phyloP scores from a whole-genome alignment of 176 grass and related monocot genomes.

The maize (Zea mays) region Zm-B73-REFERENCE-NAM-5.0 NC_050097.1:219969501-219970000 shows the following conservation, averaged over 20 bases:
- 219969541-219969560: too few relatives aligned
- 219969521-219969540: too few relatives aligned
- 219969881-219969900: slow-evolving; percentile 48
- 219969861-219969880: slow-evolving; percentile 45
- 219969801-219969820: slow-evolving; percentile 53
- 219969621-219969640: too few relatives aligned
- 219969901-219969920: slow-evolving; percentile 42
- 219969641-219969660: too few relatives aligned
- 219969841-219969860: slow-evolving; percentile 62
- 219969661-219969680: not conserved
- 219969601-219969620: too few relatives aligned
- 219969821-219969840: slow-evolving; percentile 45
- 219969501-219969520: too few relatives aligned
- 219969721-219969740: slow-evolving; percentile 45
- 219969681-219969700: too few relatives aligned
- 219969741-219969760: slow-evolving; percentile 26
- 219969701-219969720: slow-evolving; percentile 22
- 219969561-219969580: too few relatives aligned
- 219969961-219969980: slow-evolving; percentile 17
- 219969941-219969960: slow-evolving; percentile 40
- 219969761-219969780: slow-evolving; percentile 46
- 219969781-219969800: slow-evolving; percentile 50
- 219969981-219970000: slow-evolving; percentile 37
- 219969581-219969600: too few relatives aligned
- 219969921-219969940: slow-evolving; percentile 47